Percentiles rank a stretch among this genome's conserved stretches.
Conservation (phyloP, 306 rosid species). For the Crataegus laevigata region DNA sequence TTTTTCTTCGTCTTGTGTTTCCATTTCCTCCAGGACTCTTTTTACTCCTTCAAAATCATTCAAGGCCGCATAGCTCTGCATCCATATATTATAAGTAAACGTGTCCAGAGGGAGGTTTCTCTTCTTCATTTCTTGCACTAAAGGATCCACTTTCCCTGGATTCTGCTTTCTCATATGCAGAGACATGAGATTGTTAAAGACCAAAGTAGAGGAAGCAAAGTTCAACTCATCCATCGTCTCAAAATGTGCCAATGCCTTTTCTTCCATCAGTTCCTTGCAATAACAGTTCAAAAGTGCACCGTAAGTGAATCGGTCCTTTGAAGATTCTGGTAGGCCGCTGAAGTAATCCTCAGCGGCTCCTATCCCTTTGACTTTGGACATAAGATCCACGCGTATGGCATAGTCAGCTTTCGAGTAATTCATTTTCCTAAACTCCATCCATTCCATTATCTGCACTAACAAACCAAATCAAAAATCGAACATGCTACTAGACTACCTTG, state of each 20-base stretch:
- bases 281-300: constrained; percentile 72
- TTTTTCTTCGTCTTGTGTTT: constrained; percentile 17
- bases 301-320: constrained; percentile 47
- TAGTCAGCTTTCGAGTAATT: constrained; percentile 37
- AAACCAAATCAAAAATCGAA: not conserved
- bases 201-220: constrained; percentile 29
- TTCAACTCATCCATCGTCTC: constrained; percentile 43
- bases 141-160: constrained; percentile 42
- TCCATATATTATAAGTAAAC: constrained; percentile 51
- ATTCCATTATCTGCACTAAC: constrained; percentile 62
- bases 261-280: constrained; percentile 51
- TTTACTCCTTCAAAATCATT: constrained; percentile 47
- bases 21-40: constrained; percentile 54
- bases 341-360: constrained; percentile 68
- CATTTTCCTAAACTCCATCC: constrained; percentile 68
- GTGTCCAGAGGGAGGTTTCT: constrained; percentile 34
- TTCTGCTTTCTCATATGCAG: constrained; percentile 54
- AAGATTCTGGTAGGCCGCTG: constrained; percentile 26
- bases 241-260: constrained; percentile 53
- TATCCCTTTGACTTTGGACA: constrained; percentile 51
- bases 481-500: not conserved
- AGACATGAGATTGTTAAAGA: constrained; percentile 57
- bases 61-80: constrained; percentile 52
- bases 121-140: constrained; percentile 50
- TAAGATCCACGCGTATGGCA: constrained; percentile 60